Conservation (phyloP, 495 filamentous ascomycete species). For the Penicillium soppii region DNA sequence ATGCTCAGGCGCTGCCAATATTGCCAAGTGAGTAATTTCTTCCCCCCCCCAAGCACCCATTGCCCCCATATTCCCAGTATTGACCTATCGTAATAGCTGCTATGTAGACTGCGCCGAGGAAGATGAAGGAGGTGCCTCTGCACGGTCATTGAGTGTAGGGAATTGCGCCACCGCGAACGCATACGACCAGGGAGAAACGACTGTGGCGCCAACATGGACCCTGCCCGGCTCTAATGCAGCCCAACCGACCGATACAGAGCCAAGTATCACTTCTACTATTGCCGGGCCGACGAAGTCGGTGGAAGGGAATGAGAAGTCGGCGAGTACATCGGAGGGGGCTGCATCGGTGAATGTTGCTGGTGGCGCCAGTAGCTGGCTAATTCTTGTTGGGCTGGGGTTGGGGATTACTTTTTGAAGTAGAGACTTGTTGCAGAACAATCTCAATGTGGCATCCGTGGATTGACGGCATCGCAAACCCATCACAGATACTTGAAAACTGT, state of each 20-base stretch:
- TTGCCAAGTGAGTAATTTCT: constrained; percentile 20
- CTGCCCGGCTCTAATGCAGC: constrained; percentile 10
- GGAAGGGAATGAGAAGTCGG: neutral
- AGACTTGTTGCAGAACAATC: no score
- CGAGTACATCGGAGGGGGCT: constrained; percentile 15
- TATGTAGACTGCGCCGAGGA: constrained; percentile 22
- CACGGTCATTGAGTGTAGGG: constrained; percentile 14
- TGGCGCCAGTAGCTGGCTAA: constrained; percentile 14
- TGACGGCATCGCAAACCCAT: no score
- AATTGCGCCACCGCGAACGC: constrained; percentile 24
- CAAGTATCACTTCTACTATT: neutral
- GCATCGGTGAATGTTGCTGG: constrained; percentile 11
- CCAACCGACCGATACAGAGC: constrained; percentile 9
- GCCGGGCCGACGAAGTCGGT: constrained; percentile 11
- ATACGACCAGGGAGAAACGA: constrained; percentile 10
- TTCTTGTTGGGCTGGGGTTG: constrained; percentile 21
- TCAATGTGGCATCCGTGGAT: no score
- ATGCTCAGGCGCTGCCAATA: constrained; percentile 22
- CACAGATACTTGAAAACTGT: no score
- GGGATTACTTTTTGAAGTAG: constrained; percentile 7
- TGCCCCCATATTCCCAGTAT: neutral
- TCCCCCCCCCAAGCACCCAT: neutral
- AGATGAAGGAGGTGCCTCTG: constrained; percentile 7
- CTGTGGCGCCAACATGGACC: constrained; percentile 12
- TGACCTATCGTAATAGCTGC: constrained; percentile 11